phyloP scores from a whole-genome alignment of 345 rosid species.

The Arabidopsis arenosa region DNA sequence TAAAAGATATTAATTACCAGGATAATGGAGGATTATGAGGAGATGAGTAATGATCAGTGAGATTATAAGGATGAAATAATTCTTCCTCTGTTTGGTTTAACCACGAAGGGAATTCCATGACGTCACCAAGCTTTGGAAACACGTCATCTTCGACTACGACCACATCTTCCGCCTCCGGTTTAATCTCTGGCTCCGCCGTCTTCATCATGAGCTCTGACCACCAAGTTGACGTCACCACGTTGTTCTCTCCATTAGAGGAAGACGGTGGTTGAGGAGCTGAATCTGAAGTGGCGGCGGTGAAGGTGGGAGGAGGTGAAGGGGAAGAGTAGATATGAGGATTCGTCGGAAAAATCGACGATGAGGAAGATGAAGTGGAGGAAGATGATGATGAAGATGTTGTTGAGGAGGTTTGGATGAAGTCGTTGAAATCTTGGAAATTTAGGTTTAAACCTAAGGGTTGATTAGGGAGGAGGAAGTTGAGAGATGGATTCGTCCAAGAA shows the following conservation, averaged over 20 bases:
- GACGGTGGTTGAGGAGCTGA: conserved; percentile 16
- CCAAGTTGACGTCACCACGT: conserved; percentile 50
- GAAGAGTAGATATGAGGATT: conserved; percentile 34
- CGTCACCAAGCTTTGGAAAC: conserved; percentile 67
- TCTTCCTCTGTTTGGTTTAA: conserved; percentile 67
- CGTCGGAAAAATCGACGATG: conserved; percentile 45
- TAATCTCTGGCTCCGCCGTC: conserved; percentile 36
- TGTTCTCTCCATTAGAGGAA: conserved; percentile 44
- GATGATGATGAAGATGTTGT: conserved; percentile 54
- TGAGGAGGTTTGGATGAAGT: conserved; percentile 60
- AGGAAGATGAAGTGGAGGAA: conserved; percentile 65
- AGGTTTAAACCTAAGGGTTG: conserved; percentile 84
- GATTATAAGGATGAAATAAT: conserved; percentile 62
- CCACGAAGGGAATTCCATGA: conserved; percentile 91
- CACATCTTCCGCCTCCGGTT: conserved; percentile 60
- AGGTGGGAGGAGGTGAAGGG: conserved; percentile 40
- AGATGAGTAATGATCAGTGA: conserved; percentile 54
- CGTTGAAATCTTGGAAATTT: conserved; percentile 78
- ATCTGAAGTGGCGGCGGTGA: conserved; percentile 23
- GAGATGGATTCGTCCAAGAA: conserved; percentile 47
- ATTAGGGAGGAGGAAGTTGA: conserved; percentile 61
- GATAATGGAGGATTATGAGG: conserved; percentile 74
- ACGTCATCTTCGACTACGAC: conserved; percentile 54
- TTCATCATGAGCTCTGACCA: conserved; percentile 45
- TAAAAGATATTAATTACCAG: conserved; percentile 55